Evolutionary conservation across 2,329 filamentous ascomycete genomes (phyloP), one percentile per base, ranked within the genome.

Genomic region (Cryphonectria radicalis): DNA sequence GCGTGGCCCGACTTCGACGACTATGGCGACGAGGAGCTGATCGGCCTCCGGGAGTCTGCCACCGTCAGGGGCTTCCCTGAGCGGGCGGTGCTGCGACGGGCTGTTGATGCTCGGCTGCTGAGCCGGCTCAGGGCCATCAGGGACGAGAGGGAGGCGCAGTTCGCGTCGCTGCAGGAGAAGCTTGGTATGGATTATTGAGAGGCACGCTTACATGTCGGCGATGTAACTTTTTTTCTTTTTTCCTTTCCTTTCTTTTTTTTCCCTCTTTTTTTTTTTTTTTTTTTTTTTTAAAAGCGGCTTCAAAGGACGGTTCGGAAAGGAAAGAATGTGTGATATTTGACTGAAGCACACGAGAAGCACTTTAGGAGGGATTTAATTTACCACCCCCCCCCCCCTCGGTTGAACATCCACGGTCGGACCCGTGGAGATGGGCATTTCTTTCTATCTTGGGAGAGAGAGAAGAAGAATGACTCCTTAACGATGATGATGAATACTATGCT

Each of bases 31-130:
- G 77, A 78, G 35, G 72, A 71, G 1, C 72, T 72, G 1, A 73
- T 83, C 7, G 82, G 83, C 0, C 69, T 67, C 1, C 43, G 25
- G 7, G 53, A 25, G 2, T 10, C 84, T 0, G 81, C 81, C 3
- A 42, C 74, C 7, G 80, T 86, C 5, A 68, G 57, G 0, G 75
- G 79, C 6, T 76, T 83, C 11, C 76, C 77, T 4, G 79, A 81
- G 3, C 80, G 78, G 74, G 78, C 77, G 60, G 71, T 76, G 13
- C 79, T 83, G 0, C 82, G 77, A 74, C 78, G 82, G 72, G 76
- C 76, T 68, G 76, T 87, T 4, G 83, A 84, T 0, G 79, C 81
- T 73, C 73, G 75, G 43, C 75, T 87, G 3, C 73, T 86, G 19
- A 72, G 53, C 7, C 81, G 79, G 76, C 72, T 88, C 42, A 42